A percentile compares a stretch with the other conserved stretches of the same genome.
These are phyloP conservation scores for Botryosphaeria agaves DNA, from an alignment of 2,329 filamentous ascomycete genomes.

Conservation along the genomic window DNA sequence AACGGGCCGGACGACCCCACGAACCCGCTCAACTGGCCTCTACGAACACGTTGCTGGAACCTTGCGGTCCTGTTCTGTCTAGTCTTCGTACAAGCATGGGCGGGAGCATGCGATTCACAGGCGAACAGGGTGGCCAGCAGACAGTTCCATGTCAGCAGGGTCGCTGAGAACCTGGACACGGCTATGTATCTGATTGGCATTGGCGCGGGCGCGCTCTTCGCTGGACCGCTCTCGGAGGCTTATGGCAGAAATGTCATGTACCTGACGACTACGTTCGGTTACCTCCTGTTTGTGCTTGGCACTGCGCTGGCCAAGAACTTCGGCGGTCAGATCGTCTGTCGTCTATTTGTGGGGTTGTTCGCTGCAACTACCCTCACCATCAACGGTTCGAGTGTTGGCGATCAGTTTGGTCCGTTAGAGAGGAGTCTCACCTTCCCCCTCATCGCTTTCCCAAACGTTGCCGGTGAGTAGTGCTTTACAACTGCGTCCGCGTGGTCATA, in stretches of 20 bases:
- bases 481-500: too few species aligned
- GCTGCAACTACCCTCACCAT: slow-evolving; percentile 9
- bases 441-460: slow-evolving; percentile 5
- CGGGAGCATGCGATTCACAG: slow-evolving; percentile 7
- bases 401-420: slow-evolving; percentile 10
- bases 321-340: slow-evolving; percentile 9
- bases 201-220: slow-evolving; percentile 18
- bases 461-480: slow-evolving; percentile 1
- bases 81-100: slow-evolving; percentile 9
- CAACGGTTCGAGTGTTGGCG: slow-evolving; percentile 10
- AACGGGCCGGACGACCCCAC: neutral
- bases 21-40: neutral
- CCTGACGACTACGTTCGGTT: slow-evolving; percentile 7
- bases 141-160: slow-evolving; percentile 8
- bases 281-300: slow-evolving; percentile 7
- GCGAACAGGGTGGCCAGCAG: slow-evolving; percentile 3
- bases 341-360: slow-evolving; percentile 11
- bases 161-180: slow-evolving; percentile 11
- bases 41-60: neutral
- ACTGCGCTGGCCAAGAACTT: slow-evolving; percentile 9
- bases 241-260: slow-evolving; percentile 14
- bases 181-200: slow-evolving; percentile 29
- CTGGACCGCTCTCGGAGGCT: slow-evolving; percentile 22
- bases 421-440: slow-evolving; percentile 9
- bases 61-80: neutral